These are phyloP conservation scores for Leccinum brunneo-olivaceum DNA, from an alignment of 1,284 basidiomycete species.

Conservation along the genomic window DNA sequence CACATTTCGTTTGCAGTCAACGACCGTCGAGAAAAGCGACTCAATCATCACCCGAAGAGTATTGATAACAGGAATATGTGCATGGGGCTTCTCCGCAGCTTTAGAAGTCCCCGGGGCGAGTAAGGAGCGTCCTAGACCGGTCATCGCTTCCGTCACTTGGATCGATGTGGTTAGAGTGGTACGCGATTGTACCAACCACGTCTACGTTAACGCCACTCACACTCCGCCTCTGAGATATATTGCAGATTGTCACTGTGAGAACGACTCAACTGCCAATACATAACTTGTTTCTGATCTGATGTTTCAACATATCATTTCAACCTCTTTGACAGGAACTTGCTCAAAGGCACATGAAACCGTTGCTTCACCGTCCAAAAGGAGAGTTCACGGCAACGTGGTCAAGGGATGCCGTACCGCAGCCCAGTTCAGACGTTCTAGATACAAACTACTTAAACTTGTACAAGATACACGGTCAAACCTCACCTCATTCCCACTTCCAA, in stretches of 20 bases:
- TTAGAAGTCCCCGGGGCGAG: too few species aligned
- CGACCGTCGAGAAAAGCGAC: too few species aligned
- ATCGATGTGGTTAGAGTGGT: background rate
- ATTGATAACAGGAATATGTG: too few species aligned
- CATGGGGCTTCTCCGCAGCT: too few species aligned
- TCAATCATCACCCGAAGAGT: too few species aligned
- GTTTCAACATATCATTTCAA: background rate
- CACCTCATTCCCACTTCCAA: background rate
- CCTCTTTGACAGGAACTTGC: background rate
- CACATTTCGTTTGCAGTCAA: too few species aligned
- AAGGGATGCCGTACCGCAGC: background rate
- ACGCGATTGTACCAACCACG: background rate
- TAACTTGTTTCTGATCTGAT: background rate
- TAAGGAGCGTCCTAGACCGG: too few species aligned
- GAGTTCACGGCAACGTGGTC: background rate
- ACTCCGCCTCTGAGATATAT: background rate
- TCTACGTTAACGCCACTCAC: background rate
- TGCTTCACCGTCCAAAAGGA: background rate
- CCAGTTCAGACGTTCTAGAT: background rate
- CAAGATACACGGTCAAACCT: background rate
- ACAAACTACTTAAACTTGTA: too few species aligned
- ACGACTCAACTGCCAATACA: too few species aligned
- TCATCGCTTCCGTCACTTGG: background rate
- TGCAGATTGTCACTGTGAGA: background rate
- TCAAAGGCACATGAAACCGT: background rate